These are phyloP conservation scores for Nigrospora sphaerica DNA, from an alignment of 2,329 filamentous ascomycete genomes.

Conservation along the genomic window DNA sequence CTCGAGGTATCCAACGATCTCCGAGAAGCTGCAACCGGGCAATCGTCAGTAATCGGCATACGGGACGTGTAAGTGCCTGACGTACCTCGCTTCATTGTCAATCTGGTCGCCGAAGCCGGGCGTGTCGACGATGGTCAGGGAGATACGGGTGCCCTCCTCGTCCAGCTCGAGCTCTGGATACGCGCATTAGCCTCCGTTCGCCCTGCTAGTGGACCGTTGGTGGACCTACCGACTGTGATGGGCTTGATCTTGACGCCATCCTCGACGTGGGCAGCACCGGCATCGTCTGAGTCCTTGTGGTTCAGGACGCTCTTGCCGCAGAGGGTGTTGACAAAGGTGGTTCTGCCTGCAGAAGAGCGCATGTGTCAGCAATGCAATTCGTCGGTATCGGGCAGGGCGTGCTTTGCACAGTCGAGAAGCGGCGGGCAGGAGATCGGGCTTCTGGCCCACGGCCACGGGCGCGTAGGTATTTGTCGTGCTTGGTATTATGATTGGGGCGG, in stretches of 20 bases:
- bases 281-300: slow-evolving; percentile 90
- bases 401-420: no score
- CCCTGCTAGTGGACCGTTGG: background rate
- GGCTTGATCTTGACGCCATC: slow-evolving; percentile 99
- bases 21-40: slow-evolving; percentile 66
- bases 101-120: slow-evolving; percentile 98
- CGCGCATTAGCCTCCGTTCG: slow-evolving; percentile 10
- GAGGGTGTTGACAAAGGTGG: slow-evolving; percentile 98
- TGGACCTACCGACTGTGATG: slow-evolving; percentile 79
- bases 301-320: slow-evolving; percentile 89
- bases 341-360: slow-evolving; percentile 59
- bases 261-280: slow-evolving; percentile 81
- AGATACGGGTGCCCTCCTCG: slow-evolving; percentile 97
- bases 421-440: no score
- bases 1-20: slow-evolving; percentile 97
- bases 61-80: slow-evolving; percentile 4
- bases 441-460: background rate
- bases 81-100: slow-evolving; percentile 94
- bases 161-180: slow-evolving; percentile 81
- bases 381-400: background rate
- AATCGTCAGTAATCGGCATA: slow-evolving; percentile 16
- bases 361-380: slow-evolving; percentile 5
- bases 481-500: background rate
- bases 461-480: background rate
- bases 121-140: slow-evolving; percentile 95